Conservation (phyloP, 805 yeast species). For the Torulaspora franciscae region DNA sequence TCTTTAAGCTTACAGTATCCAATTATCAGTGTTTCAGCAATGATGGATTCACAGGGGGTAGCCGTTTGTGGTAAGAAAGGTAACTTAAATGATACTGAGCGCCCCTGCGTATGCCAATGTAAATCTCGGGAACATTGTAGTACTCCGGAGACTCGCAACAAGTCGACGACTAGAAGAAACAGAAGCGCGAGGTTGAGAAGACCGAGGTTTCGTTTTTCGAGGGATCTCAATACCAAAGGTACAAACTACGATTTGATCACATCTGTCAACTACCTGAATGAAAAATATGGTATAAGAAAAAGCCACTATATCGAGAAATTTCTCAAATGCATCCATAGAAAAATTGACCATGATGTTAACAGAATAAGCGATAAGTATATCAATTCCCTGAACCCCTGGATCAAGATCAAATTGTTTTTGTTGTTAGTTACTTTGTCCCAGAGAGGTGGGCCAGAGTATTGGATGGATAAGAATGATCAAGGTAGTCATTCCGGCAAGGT, state of each 20-base stretch:
- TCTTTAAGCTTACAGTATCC: not conserved
- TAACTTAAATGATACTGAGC: not conserved
- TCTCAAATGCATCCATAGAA: conserved; percentile 32
- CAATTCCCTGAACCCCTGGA: conserved; percentile 27
- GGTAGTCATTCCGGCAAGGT: conserved; percentile 7
- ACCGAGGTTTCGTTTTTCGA: conserved; percentile 23
- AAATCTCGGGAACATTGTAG: not conserved
- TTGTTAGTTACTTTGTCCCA: conserved; percentile 31
- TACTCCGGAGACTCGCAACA: not conserved
- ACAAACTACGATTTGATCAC: conserved; percentile 32
- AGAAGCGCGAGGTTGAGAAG: conserved; percentile 12
- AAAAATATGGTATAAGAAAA: conserved; percentile 32
- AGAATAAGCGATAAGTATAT: conserved; percentile 24
- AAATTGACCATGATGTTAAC: conserved; percentile 29
- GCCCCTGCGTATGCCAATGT: conserved; percentile 1
- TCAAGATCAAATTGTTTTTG: conserved; percentile 31
- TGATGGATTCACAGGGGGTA: not conserved
- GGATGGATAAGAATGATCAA: conserved; percentile 30
- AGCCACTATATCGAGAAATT: conserved; percentile 30
- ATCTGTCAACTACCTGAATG: conserved; percentile 31
- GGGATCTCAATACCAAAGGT: conserved; percentile 24
- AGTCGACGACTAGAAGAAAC: not conserved
- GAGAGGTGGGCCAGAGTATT: conserved; percentile 37
- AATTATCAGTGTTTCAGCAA: not conserved
- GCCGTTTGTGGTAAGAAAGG: not conserved